phyloP scores from a whole-genome alignment of 148 eudicot species.

The Suaeda aralocaspica region DNA sequence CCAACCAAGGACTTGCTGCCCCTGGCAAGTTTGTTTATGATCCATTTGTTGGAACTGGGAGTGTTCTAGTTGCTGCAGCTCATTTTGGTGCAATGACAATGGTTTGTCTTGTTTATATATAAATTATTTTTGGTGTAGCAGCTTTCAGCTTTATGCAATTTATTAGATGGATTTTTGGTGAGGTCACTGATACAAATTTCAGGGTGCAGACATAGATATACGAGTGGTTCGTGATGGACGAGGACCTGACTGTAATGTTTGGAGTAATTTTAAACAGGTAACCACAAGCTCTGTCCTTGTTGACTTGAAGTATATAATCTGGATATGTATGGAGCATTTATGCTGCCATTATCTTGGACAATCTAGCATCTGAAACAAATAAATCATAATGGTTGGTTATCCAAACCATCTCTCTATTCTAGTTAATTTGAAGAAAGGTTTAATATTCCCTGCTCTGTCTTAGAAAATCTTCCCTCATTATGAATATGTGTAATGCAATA shows the following conservation, averaged over 20 bases:
- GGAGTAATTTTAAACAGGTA: slow-evolving; percentile 99
- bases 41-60: slow-evolving; percentile 99
- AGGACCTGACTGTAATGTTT: slow-evolving; percentile 72
- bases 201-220: slow-evolving; percentile 99
- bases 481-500: slow-evolving; percentile 2
- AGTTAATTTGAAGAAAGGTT: neutral
- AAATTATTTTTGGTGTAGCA: neutral
- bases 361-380: neutral
- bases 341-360: neutral
- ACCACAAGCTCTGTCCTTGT: slow-evolving; percentile 1
- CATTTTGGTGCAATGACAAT: slow-evolving; percentile 99
- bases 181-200: slow-evolving; percentile 43
- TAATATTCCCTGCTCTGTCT: neutral
- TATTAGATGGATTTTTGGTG: neutral
- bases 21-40: slow-evolving; percentile 90
- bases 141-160: neutral
- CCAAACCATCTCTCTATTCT: slow-evolving; percentile 4
- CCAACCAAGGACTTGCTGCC: slow-evolving; percentile 85
- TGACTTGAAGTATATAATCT: too few species aligned
- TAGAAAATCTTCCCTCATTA: neutral
- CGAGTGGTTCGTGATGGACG: slow-evolving; percentile 99
- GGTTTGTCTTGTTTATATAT: slow-evolving; percentile 43
- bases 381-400: neutral
- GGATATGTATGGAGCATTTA: neutral
- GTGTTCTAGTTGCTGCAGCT: slow-evolving; percentile 84